phyloP scores from a whole-genome alignment of 192 early-diverging fungal genomes.

The Spizellomyces punctatus region DNA sequence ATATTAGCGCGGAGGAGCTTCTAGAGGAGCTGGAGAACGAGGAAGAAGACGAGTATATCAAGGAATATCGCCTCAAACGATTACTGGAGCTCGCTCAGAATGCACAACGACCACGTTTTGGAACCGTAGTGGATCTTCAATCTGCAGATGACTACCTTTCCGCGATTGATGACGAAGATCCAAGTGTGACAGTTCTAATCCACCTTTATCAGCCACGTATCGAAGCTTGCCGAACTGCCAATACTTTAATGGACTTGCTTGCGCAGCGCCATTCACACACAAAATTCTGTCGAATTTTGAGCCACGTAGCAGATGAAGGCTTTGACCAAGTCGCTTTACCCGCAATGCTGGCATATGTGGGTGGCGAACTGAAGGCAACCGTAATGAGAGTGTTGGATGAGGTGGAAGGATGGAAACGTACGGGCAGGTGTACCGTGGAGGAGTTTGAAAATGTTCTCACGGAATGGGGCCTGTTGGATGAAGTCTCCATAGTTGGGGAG shows the following conservation, averaged over 20 bases:
- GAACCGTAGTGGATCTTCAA: constrained; percentile 31
- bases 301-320: constrained; percentile 49
- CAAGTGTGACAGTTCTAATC: constrained; percentile 44
- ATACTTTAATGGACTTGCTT: constrained; percentile 66
- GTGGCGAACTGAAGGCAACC: constrained; percentile 40
- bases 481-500: background rate
- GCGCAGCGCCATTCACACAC: constrained; percentile 68
- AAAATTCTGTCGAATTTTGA: constrained; percentile 90
- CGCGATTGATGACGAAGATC: constrained; percentile 45
- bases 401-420: constrained; percentile 39
- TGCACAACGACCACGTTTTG: constrained; percentile 27
- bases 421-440: constrained; percentile 41
- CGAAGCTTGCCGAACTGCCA: constrained; percentile 73
- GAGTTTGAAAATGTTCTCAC: constrained; percentile 51
- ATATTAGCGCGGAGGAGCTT: constrained; percentile 42
- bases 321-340: constrained; percentile 59
- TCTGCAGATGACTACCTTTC: constrained; percentile 49
- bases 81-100: constrained; percentile 31
- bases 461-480: constrained; percentile 28
- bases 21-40: constrained; percentile 35
- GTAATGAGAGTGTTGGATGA: constrained; percentile 51
- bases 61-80: constrained; percentile 38
- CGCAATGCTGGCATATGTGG: constrained; percentile 49
- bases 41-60: constrained; percentile 46
- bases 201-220: constrained; percentile 51